Evolutionary conservation across 2,329 filamentous ascomycete species (phyloP).

Genomic region (Dryadomyces quercus-mongolicae): DNA sequence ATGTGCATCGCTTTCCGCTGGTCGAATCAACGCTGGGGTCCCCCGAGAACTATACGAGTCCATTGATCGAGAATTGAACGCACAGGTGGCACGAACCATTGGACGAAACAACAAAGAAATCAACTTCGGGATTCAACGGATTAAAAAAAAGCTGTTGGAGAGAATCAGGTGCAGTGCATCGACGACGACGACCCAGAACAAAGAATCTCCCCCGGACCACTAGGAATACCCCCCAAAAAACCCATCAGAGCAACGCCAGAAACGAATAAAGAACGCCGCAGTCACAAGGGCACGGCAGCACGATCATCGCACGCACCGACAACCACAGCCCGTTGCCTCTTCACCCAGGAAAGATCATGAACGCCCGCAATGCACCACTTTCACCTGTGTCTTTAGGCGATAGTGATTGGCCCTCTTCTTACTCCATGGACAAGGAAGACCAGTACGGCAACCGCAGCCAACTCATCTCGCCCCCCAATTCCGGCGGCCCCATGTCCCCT

Average conservation of each 20-base stretch:
- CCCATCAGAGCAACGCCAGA: too few species aligned
- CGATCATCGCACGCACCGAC: not conserved
- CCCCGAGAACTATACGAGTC: not conserved
- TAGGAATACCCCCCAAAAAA: too few species aligned
- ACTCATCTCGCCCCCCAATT: constrained; percentile 58
- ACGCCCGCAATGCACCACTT: constrained; percentile 61
- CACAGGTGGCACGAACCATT: not conserved
- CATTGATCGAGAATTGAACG: not conserved
- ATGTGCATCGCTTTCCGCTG: not conserved
- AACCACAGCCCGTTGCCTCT: not conserved
- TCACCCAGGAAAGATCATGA: constrained; percentile 39
- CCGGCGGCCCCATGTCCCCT: constrained; percentile 43
- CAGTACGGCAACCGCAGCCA: constrained; percentile 44
- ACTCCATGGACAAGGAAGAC: constrained; percentile 35
- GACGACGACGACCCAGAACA: not conserved
- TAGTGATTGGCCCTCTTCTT: constrained; percentile 70
- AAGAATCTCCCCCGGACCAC: not conserved
- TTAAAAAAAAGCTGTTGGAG: too few species aligned
- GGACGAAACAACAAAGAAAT: not conserved
- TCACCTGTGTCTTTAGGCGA: constrained; percentile 75
- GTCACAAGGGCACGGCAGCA: not conserved
- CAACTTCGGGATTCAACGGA: too few species aligned
- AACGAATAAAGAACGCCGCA: not conserved
- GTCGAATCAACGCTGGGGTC: not conserved
- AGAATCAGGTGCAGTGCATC: too few species aligned